phyloP scores from a whole-genome alignment of 75 land plant genomes.

The Azolla pinnata region DNA sequence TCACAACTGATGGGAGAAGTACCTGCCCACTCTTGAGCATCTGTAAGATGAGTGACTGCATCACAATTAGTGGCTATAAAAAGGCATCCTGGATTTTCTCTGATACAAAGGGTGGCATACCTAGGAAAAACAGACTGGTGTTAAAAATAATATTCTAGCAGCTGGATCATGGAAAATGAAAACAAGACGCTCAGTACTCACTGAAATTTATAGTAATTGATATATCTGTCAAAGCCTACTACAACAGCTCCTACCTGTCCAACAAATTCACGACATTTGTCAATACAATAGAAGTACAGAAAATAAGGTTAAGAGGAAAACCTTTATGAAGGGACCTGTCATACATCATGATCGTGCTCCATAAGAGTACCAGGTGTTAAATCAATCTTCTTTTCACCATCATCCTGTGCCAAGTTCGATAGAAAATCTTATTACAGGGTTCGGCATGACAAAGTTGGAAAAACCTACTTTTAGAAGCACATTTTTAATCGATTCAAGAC shows the following conservation, averaged over 20 bases:
- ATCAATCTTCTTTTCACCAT: slow-evolving; percentile 57
- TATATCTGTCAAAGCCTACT: slow-evolving; percentile 77
- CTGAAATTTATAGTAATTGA: slow-evolving; percentile 97
- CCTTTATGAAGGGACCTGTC: slow-evolving; percentile 1
- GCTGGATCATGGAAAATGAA: not conserved
- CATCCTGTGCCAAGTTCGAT: too few relatives aligned
- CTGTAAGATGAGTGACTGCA: slow-evolving; percentile 79
- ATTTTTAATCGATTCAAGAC: not conserved
- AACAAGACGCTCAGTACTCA: slow-evolving; percentile 31
- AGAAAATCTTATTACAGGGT: too few relatives aligned
- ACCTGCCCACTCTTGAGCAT: slow-evolving; percentile 98
- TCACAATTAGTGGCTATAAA: slow-evolving; percentile 97
- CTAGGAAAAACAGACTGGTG: slow-evolving; percentile 19
- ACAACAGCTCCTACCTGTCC: slow-evolving; percentile 94
- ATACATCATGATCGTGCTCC: slow-evolving; percentile 83
- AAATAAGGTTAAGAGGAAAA: not conserved
- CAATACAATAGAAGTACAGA: too few relatives aligned
- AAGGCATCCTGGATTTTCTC: slow-evolving; percentile 90
- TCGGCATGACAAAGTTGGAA: not conserved
- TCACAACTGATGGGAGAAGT: not conserved
- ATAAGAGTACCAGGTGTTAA: slow-evolving; percentile 48
- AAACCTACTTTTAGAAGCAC: not conserved
- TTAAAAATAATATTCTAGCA: not conserved
- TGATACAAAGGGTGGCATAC: slow-evolving; percentile 91
- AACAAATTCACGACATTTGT: not conserved